Conservation (phyloP, 2,329 filamentous ascomycete genomes). For the Penicillium oxalicum region DNA sequence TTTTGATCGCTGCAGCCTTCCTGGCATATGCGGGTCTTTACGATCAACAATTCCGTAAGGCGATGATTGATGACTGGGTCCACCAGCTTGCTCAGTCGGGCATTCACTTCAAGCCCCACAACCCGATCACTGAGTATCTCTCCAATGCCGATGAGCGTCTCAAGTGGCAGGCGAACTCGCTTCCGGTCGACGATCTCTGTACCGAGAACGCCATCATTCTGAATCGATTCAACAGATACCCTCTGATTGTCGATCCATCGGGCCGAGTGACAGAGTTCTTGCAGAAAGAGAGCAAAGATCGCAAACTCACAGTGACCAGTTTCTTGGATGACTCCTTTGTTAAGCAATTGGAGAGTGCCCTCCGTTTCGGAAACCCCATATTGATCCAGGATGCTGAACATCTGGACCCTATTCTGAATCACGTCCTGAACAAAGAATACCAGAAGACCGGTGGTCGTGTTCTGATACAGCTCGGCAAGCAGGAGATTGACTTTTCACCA, state of each 20-base stretch:
- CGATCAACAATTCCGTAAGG: slow-evolving; percentile 95
- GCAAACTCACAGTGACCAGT: slow-evolving; percentile 90
- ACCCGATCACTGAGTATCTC: slow-evolving; percentile 91
- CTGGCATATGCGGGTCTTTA: slow-evolving; percentile 94
- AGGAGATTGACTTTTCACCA: slow-evolving; percentile 98
- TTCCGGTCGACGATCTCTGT: slow-evolving; percentile 95
- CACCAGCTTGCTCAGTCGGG: slow-evolving; percentile 90
- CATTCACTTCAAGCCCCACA: slow-evolving; percentile 85
- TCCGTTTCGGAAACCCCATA: slow-evolving; percentile 97
- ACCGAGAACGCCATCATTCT: slow-evolving; percentile 98
- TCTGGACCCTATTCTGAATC: slow-evolving; percentile 92
- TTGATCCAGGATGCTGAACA: slow-evolving; percentile 98
- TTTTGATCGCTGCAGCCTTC: slow-evolving; percentile 93
- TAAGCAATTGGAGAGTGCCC: slow-evolving; percentile 92
- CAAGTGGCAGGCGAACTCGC: slow-evolving; percentile 85
- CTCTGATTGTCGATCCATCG: slow-evolving; percentile 95
- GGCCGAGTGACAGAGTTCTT: slow-evolving; percentile 91
- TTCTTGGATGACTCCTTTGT: slow-evolving; percentile 98
- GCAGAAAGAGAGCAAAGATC: slow-evolving; percentile 88
- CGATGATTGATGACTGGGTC: slow-evolving; percentile 96
- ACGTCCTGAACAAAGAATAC: slow-evolving; percentile 98
- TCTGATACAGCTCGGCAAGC: slow-evolving; percentile 94
- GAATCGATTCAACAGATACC: slow-evolving; percentile 96
- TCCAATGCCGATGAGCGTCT: slow-evolving; percentile 94
- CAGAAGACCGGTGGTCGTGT: slow-evolving; percentile 97